These are phyloP conservation scores for Blastosporella zonata DNA, from an alignment of 1,284 basidiomycete species.

Conservation along the genomic window DNA sequence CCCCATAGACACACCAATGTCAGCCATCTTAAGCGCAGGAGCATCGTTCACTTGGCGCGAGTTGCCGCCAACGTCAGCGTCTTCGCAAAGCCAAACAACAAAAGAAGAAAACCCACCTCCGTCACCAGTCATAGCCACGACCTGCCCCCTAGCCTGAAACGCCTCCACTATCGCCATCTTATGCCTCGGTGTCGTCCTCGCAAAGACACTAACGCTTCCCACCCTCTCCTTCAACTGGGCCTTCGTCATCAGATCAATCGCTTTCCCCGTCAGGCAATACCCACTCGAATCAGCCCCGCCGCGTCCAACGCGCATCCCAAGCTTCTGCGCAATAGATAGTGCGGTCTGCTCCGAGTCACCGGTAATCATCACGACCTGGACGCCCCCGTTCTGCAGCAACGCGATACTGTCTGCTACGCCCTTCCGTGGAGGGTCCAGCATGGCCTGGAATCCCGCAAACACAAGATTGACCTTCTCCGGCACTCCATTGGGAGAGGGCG, in stretches of 20 bases:
- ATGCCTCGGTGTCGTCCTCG: conserved; percentile 92
- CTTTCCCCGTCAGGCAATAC: conserved; percentile 76
- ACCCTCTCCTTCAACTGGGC: conserved; percentile 82
- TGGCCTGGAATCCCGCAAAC: conserved; percentile 92
- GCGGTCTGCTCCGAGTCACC: conserved; percentile 94
- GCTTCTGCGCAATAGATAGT: conserved; percentile 80
- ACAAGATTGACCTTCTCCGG: conserved; percentile 62
- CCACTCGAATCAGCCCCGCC: conserved; percentile 24
- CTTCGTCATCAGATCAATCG: conserved; percentile 82
- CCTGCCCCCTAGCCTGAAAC: conserved; percentile 82
- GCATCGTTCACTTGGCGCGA: conserved; percentile 83
- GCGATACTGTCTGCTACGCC: conserved; percentile 90
- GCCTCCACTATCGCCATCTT: conserved; percentile 97
- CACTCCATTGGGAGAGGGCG: conserved; percentile 2
- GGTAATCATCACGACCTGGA: conserved; percentile 98
- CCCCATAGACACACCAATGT: conserved; percentile 98
- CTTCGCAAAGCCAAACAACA: conserved; percentile 2
- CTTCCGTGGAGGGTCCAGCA: conserved; percentile 92
- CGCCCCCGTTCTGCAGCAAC: conserved; percentile 78
- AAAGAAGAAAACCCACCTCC: conserved; percentile 45
- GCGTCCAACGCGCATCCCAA: conserved; percentile 74
- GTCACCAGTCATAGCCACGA: conserved; percentile 98
- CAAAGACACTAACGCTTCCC: conserved; percentile 85
- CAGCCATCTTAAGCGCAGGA: conserved; percentile 95
- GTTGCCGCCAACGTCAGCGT: conserved; percentile 4